Base-by-base conservation (phyloP, 225 moss, liverwort and hornwort genomes). In the Takakia lepidozioides region DNA sequence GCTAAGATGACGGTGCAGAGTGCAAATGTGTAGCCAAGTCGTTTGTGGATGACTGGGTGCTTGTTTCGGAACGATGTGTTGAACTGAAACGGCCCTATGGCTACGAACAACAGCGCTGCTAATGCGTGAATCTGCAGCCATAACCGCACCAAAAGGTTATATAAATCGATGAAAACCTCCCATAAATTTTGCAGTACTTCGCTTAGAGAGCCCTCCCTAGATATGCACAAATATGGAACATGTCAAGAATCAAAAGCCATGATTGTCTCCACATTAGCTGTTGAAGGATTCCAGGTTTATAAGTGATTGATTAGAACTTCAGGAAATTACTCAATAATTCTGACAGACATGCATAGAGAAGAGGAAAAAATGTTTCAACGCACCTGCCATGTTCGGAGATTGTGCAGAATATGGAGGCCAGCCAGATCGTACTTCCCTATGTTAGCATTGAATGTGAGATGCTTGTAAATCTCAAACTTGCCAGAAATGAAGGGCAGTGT, bases 331-430 rank as follows among this genome's bases (percentile, higher is more conserved):
- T n/a, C n/a, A n/a, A n/a, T n/a, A n/a, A n/a, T n/a, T n/a, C n/a
- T n/a, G n/a, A n/a, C n/a, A n/a, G n/a, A n/a, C n/a, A n/a, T n/a
- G n/a, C n/a, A n/a, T n/a, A n/a, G n/a, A n/a, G n/a, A n/a, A n/a
- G n/a, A n/a, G n/a, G n/a, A n/a, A n/a, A n/a, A n/a, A n/a, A n/a
- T n/a, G n/a, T n/a, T n/a, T n/a, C n/a, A n/a, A n/a, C 11, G 0
- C 26, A 79, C 19, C 66, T 79, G 83, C 83, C 79, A 79, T 27
- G 54, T 55, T 15, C 60, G 75, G 18, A 83, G 16, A 47, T 78
- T 46, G 23, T 54, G 18, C 25, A 71, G 58, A 23, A 79, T 49
- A 28, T 75, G 2, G 10, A 60, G 53, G 15, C 78, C 74, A 10
- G 68, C 62, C 14, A 21, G 16, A 7, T 72, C 44, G 0, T 43